These are phyloP conservation scores for Sporodiniella umbellata DNA, from an alignment of 371 early-diverging fungal genomes.

Conservation along the genomic window DNA sequence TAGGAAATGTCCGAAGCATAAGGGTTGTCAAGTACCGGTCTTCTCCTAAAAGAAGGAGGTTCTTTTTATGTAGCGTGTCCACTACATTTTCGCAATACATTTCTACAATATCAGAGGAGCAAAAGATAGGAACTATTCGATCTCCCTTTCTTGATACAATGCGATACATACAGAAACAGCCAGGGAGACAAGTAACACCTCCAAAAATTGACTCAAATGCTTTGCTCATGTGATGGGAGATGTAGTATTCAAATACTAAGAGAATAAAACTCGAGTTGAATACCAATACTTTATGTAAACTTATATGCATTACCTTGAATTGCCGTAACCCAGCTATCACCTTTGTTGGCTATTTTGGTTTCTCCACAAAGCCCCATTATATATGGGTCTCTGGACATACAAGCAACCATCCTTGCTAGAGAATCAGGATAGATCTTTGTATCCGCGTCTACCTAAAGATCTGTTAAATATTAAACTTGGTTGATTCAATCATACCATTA, in stretches of 20 bases:
- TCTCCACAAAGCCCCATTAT: conserved; percentile 89
- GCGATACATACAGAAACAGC: conserved; percentile 97
- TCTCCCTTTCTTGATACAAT: conserved; percentile 77
- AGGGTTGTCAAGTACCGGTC: conserved; percentile 94
- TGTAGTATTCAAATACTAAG: conserved; percentile 94
- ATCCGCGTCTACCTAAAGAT: conserved; percentile 86
- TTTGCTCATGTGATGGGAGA: conserved; percentile 92
- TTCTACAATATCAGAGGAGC: conserved; percentile 82
- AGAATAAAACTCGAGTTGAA: background rate
- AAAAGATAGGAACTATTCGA: conserved; percentile 69
- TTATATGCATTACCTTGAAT: conserved; percentile 65
- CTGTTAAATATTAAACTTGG: background rate
- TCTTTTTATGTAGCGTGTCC: conserved; percentile 95
- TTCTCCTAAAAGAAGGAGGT: conserved; percentile 91
- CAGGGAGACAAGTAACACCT: conserved; percentile 95
- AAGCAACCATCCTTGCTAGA: conserved; percentile 72
- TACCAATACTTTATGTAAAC: background rate
- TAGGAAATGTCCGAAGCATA: conserved; percentile 92
- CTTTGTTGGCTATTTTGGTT: conserved; percentile 86
- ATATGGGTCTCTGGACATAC: conserved; percentile 73
- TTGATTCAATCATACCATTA: conserved; percentile 67
- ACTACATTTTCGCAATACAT: conserved; percentile 89
- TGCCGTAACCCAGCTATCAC: conserved; percentile 83
- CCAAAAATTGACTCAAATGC: conserved; percentile 96
- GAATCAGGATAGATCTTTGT: conserved; percentile 87